phyloP scores from a whole-genome alignment of 192 early-diverging fungal genomes.

The Backusella parvicylindrica region DNA sequence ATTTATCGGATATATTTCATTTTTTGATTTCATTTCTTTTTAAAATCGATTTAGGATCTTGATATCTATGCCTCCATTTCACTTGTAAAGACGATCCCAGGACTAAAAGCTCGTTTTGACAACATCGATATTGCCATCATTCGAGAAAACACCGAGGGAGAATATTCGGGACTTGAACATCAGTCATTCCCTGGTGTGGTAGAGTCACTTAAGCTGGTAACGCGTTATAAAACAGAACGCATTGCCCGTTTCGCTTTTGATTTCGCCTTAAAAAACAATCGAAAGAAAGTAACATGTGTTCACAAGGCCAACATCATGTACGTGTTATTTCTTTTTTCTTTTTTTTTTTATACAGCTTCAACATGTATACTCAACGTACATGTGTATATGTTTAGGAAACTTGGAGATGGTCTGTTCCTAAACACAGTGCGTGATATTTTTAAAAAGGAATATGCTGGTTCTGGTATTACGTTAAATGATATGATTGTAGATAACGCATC shows the following conservation, averaged over 20 bases:
- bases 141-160: conserved; percentile 99
- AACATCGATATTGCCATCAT: conserved; percentile 97
- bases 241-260: conserved; percentile 98
- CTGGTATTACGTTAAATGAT: conserved; percentile 90
- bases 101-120: conserved; percentile 86
- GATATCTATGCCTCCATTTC: conserved; percentile 98
- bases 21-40: neutral
- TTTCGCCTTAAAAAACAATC: conserved; percentile 94
- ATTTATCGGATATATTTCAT: neutral
- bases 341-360: neutral
- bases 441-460: conserved; percentile 83
- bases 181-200: conserved; percentile 96
- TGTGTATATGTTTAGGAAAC: conserved; percentile 65
- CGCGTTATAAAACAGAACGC: conserved; percentile 94
- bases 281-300: conserved; percentile 97
- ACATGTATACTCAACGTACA: too few species aligned
- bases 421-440: conserved; percentile 86
- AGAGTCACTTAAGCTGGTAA: conserved; percentile 97
- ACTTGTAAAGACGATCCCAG: conserved; percentile 84
- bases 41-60: conserved; percentile 55
- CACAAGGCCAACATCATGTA: conserved; percentile 99
- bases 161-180: conserved; percentile 99
- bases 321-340: neutral
- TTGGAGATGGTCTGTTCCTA: conserved; percentile 96
- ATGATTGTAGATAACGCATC: conserved; percentile 99